Base-by-base conservation (phyloP, 78 protist genomes). In the Dictyostelium firmibasis region DNA sequence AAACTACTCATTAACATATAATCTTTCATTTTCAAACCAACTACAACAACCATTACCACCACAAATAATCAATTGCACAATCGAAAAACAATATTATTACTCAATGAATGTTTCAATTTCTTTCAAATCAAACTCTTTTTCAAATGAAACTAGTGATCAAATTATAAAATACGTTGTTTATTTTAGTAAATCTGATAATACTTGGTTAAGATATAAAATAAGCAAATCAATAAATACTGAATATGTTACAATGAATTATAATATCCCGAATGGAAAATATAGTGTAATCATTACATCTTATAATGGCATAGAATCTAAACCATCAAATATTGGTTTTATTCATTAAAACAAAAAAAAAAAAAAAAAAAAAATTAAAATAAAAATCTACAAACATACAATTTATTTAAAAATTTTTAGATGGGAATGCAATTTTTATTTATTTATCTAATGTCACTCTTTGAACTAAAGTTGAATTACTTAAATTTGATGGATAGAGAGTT, bases 391-490 rank as follows among this genome's bases (percentile, higher is more conserved):
- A n/a, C n/a, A n/a, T n/a, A n/a, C n/a, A n/a, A n/a, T n/a, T n/a
- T n/a, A n/a, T n/a, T n/a, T n/a, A n/a, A n/a, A n/a, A n/a, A n/a
- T n/a, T n/a, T n/a, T n/a, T n/a, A n/a, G n/a, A n/a, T n/a, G n/a
- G n/a, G n/a, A n/a, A n/a, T n/a, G n/a, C n/a, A n/a, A n/a, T n/a
- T n/a, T 38, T 38, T 38, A 38, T 31, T 69, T 72, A 72, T 72
- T 72, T 72, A 33, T 72, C 79, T 33, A 72, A 72, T 13, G 79
- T 13, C 18, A 72, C 43, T 77, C 74, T 84, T 84, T 72, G 91
- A 27, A 70, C 47, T 4, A 84, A 29, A 11, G 35, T 4, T 14
- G 79, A 62, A 38, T 84, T 84, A 20, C 50, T 72, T 84, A 70
- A 72, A 44, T 18, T 18, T 27, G 33, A 67, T 11, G 91, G 81